Conservation (phyloP, 306 rosid genomes). For the Spatholobus suberectus region DNA sequence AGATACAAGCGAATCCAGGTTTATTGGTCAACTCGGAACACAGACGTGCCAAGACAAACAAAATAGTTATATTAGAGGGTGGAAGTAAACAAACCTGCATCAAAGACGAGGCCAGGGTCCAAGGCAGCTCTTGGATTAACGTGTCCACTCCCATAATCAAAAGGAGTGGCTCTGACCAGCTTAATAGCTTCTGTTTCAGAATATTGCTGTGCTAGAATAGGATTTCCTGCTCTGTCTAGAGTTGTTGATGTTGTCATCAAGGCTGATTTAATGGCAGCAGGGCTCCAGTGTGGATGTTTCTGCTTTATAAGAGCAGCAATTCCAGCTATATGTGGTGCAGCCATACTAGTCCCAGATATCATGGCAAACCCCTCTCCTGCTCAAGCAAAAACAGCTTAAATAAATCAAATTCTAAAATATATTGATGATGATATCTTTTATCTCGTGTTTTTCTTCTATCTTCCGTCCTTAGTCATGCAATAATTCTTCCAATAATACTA, state of each 20-base stretch:
- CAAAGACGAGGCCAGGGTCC: constrained; percentile 97
- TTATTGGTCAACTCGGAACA: constrained; percentile 1
- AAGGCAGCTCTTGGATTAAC: constrained; percentile 91
- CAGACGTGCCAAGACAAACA: background rate
- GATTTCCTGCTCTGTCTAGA: constrained; percentile 83
- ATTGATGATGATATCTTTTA: background rate
- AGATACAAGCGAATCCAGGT: background rate
- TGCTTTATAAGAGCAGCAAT: constrained; percentile 96
- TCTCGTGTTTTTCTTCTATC: constrained; percentile 15
- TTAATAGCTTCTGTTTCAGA: constrained; percentile 86
- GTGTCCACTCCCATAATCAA: constrained; percentile 98
- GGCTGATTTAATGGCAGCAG: constrained; percentile 96
- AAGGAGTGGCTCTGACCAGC: constrained; percentile 79
- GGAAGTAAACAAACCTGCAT: constrained; percentile 68
- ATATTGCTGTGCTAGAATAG: constrained; percentile 86
- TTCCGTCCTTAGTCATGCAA: constrained; percentile 11
- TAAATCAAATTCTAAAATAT: constrained; percentile 31
- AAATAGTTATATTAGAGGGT: constrained; percentile 14
- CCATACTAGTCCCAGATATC: constrained; percentile 99
- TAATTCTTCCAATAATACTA: constrained; percentile 31
- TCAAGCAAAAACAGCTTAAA: constrained; percentile 21
- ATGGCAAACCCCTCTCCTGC: constrained; percentile 96
- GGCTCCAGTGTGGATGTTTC: constrained; percentile 97
- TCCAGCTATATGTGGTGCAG: constrained; percentile 99
- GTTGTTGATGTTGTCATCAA: constrained; percentile 94